These are phyloP conservation scores for Alternaria triticina DNA, from an alignment of 2,329 filamentous ascomycete species.

Conservation along the genomic window DNA sequence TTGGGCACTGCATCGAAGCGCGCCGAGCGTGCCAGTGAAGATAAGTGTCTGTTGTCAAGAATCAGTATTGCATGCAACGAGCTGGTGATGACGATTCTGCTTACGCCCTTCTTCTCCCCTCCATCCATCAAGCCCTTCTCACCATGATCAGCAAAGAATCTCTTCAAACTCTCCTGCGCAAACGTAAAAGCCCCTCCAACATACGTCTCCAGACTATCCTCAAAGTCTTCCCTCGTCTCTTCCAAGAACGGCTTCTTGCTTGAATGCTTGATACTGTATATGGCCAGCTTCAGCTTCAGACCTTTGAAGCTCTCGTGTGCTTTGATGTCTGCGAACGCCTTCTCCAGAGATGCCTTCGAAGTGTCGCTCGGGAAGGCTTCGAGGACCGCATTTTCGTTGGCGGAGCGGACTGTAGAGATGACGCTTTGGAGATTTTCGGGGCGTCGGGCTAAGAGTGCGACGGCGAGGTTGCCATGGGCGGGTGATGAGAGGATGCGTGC, in stretches of 20 bases:
- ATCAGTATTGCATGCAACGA: not conserved
- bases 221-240: slow-evolving; percentile 57
- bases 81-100: not conserved
- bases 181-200: slow-evolving; percentile 64
- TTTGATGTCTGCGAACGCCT: slow-evolving; percentile 59
- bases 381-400: slow-evolving; percentile 54
- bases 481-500: slow-evolving; percentile 60
- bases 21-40: slow-evolving; percentile 58
- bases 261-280: slow-evolving; percentile 64
- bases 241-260: slow-evolving; percentile 63
- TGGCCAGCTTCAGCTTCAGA: slow-evolving; percentile 59
- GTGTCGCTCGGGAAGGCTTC: slow-evolving; percentile 62
- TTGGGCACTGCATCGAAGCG: slow-evolving; percentile 60
- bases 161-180: slow-evolving; percentile 58
- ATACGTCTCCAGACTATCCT: slow-evolving; percentile 58
- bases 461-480: slow-evolving; percentile 61
- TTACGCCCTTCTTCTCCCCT: slow-evolving; percentile 59
- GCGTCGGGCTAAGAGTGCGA: slow-evolving; percentile 61
- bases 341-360: slow-evolving; percentile 53
- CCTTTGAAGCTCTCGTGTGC: slow-evolving; percentile 55
- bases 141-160: slow-evolving; percentile 61
- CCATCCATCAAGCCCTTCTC: slow-evolving; percentile 55
- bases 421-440: slow-evolving; percentile 54
- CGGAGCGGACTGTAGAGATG: slow-evolving; percentile 50
- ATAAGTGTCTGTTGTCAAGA: slow-evolving; percentile 4